These are phyloP conservation scores for Galeopsis tetrahit DNA, from an alignment of 257 asterid genomes.

Conservation along the genomic window DNA sequence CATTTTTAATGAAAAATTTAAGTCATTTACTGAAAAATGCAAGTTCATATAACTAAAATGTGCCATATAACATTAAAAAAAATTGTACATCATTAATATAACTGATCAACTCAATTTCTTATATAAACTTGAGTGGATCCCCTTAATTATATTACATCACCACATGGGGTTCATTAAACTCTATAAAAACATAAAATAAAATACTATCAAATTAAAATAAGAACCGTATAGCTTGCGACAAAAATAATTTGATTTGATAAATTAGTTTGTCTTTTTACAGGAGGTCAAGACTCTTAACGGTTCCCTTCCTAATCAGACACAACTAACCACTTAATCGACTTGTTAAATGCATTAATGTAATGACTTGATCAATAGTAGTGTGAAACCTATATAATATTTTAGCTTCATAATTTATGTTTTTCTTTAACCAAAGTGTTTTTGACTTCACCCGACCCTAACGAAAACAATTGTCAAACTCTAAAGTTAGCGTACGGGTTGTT, in stretches of 20 bases:
- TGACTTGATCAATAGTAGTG: background rate
- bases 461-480: constrained; percentile 15
- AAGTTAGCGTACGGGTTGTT: background rate
- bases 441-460: background rate
- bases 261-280: background rate
- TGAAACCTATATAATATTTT: background rate
- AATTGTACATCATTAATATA: too few species aligned
- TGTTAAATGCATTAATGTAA: background rate
- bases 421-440: background rate
- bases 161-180: too few species aligned
- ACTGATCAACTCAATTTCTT: too few species aligned
- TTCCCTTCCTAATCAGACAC: background rate
- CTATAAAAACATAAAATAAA: too few species aligned
- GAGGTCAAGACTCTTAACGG: background rate
- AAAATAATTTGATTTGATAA: background rate
- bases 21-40: too few species aligned
- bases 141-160: too few species aligned
- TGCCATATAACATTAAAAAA: too few species aligned
- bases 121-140: too few species aligned
- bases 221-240: background rate
- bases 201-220: too few species aligned
- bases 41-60: too few species aligned
- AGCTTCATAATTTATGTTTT: constrained; percentile 4
- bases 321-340: background rate
- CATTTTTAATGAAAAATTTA: too few species aligned